Percentiles rank a stretch among this genome's conserved stretches.
phyloP scores from a whole-genome alignment of 2,329 filamentous ascomycete species.

The Fusarium aywerte region DNA sequence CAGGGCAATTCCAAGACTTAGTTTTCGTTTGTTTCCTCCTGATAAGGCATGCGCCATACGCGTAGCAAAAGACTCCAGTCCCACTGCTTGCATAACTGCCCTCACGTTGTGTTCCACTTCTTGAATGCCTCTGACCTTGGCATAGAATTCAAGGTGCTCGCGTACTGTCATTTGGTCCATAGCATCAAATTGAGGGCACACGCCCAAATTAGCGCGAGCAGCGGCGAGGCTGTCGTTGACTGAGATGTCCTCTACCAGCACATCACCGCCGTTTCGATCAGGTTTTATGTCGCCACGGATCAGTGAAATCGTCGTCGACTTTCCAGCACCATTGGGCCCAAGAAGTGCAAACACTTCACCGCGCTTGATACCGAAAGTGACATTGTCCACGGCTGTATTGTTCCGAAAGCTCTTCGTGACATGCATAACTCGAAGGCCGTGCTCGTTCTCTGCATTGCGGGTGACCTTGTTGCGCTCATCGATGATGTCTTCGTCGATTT shows the following conservation, averaged over 20 bases:
- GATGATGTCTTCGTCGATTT: conserved; percentile 68
- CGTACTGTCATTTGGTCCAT: conserved; percentile 91
- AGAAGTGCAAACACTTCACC: conserved; percentile 90
- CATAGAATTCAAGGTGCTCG: conserved; percentile 90
- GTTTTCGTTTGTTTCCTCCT: conserved; percentile 93
- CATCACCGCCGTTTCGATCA: conserved; percentile 75
- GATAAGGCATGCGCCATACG: conserved; percentile 84
- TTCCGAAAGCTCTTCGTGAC: conserved; percentile 82
- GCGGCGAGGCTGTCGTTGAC: conserved; percentile 77
- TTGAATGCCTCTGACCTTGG: conserved; percentile 80
- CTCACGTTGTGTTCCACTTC: conserved; percentile 81
- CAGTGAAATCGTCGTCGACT: conserved; percentile 87
- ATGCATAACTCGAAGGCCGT: conserved; percentile 82
- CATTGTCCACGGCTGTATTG: conserved; percentile 85
- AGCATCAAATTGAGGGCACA: conserved; percentile 89
- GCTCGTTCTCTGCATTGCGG: conserved; percentile 50
- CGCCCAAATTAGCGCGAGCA: conserved; percentile 83
- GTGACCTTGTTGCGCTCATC: conserved; percentile 73
- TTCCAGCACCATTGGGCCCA: conserved; percentile 91
- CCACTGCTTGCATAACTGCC: conserved; percentile 83
- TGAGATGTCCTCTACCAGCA: conserved; percentile 81
- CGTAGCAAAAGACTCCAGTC: conserved; percentile 74
- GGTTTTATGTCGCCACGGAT: conserved; percentile 90
- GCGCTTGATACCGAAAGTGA: conserved; percentile 82
- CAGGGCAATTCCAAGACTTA: conserved; percentile 87